Percentiles rank a stretch among this genome's conserved stretches.
Evolutionary conservation across 2,329 filamentous ascomycete genomes (phyloP).

Genomic region (Colletotrichum sp.): DNA sequence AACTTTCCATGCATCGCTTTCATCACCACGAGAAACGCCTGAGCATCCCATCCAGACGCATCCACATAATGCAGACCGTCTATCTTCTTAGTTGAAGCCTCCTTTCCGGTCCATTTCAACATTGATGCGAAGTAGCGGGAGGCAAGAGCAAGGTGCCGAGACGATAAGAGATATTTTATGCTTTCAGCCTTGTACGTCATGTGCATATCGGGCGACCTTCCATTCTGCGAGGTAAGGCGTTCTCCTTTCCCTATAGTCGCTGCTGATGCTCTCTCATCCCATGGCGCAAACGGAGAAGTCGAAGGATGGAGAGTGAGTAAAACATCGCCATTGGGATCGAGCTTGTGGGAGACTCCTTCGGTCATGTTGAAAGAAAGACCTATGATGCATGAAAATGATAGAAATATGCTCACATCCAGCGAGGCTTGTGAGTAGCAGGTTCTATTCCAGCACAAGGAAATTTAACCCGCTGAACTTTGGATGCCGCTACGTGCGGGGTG

Average conservation of each 20-base stretch:
- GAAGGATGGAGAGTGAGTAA: neutral
- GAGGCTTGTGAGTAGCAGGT: neutral
- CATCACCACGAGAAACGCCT: constrained; percentile 31
- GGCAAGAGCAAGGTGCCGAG: constrained; percentile 19
- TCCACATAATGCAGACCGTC: constrained; percentile 6
- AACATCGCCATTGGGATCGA: neutral
- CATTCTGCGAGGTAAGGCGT: neutral
- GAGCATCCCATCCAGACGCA: constrained; percentile 28
- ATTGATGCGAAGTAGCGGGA: constrained; percentile 17
- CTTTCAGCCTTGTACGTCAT: neutral
- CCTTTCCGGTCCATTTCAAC: constrained; percentile 18
- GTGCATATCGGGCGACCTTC: neutral
- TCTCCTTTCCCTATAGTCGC: neutral
- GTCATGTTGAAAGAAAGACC: neutral
- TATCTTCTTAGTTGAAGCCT: neutral
- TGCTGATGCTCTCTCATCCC: neutral
- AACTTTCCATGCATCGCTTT: constrained; percentile 30
- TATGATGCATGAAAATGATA: neutral
- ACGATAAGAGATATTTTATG: neutral
- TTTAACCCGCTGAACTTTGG: neutral
- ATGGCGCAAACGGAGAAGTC: neutral
- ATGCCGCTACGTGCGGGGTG: neutral
- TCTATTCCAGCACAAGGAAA: neutral
- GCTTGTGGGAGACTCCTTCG: neutral
- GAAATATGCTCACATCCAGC: neutral